A percentile compares a stretch with the other conserved stretches of the same genome.
phyloP scores from a whole-genome alignment of 768 basidiomycete species.

The Calocybe indica region DNA sequence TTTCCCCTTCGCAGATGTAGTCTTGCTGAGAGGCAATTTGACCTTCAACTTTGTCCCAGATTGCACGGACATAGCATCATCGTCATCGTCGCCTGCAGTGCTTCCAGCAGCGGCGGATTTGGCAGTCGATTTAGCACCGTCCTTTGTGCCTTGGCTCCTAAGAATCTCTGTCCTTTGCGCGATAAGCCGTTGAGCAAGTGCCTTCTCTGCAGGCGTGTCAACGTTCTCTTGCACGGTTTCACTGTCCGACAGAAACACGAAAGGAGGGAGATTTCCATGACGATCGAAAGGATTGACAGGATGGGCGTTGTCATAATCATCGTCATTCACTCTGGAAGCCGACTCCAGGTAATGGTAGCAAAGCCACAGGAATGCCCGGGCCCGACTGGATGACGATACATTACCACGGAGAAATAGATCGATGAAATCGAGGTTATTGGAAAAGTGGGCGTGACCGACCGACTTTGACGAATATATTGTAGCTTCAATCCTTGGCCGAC shows the following conservation, averaged over 20 bases:
- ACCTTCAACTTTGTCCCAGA: no score
- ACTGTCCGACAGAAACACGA: constrained; percentile 32
- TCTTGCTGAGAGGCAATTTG: no score
- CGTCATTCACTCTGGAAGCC: constrained; percentile 21
- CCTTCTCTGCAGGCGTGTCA: constrained; percentile 37
- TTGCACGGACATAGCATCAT: not conserved
- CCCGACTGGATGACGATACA: constrained; percentile 69
- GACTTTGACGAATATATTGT: constrained; percentile 40
- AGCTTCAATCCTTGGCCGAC: constrained; percentile 4
- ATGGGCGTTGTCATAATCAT: constrained; percentile 33
- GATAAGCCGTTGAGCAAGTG: constrained; percentile 30
- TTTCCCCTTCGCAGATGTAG: no score
- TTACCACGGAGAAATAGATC: constrained; percentile 76
- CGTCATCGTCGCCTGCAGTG: constrained; percentile 15
- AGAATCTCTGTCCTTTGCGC: constrained; percentile 33
- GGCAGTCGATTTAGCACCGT: constrained; percentile 14
- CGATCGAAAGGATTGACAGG: constrained; percentile 58
- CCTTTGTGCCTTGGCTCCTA: constrained; percentile 22
- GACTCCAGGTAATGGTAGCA: constrained; percentile 74
- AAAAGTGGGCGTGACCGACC: constrained; percentile 60
- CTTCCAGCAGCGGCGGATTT: constrained; percentile 11
- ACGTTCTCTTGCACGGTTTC: constrained; percentile 39
- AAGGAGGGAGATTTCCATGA: constrained; percentile 29
- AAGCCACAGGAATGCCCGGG: constrained; percentile 79
- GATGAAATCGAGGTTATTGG: constrained; percentile 65